Base-by-base conservation (phyloP, 805 yeast species). In the Kuraishia capsulata region DNA sequence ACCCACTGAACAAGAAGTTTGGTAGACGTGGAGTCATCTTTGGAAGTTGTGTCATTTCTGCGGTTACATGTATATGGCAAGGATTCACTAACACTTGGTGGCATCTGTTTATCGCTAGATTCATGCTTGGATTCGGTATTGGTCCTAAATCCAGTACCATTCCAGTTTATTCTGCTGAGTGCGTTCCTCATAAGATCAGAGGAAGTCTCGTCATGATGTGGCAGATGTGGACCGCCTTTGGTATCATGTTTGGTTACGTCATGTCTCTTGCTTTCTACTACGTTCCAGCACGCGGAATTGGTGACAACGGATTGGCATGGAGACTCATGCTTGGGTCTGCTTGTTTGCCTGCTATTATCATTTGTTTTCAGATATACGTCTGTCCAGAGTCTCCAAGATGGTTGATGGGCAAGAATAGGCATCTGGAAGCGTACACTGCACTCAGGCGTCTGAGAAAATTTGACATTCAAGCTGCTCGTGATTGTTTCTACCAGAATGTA, bases 101-200 rank as follows among this genome's bases (percentile, higher is more conserved):
- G 57, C 83, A 78, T 50, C 61, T 81, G 39, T 76, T 81, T 42
- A 74, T 79, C 52, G 77, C 85, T 20, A 63, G 88, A 49, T 76
- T 77, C 52, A 62, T 69, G 48, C 56, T 79, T 41, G 88, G 88
- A 34, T 67, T 78, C 41, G 85, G 86, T 42, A 62, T 80, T 41
- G 88, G 88, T 44, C 81, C 81, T 38, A 78, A 78, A 52, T 69
- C 80, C n/a, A 79, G 84, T n/a, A 80, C 86, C 14, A 81, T 78
- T 29, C 85, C 85, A 13, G 81, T 81, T 14, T 80, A 78, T 49
- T 65, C 80, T 35, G 78, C 82, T 14, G 85, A 78, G 51, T 76
- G 81, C 54, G 63, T 78, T 10, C 83, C 84, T 6, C 70, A 73
- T 32, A 62, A 64, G 30, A 71, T 77, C 42, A 64, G 88, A 57